Base-by-base conservation (phyloP, 495 filamentous ascomycete species). In the Aspergillus cristatus region DNA sequence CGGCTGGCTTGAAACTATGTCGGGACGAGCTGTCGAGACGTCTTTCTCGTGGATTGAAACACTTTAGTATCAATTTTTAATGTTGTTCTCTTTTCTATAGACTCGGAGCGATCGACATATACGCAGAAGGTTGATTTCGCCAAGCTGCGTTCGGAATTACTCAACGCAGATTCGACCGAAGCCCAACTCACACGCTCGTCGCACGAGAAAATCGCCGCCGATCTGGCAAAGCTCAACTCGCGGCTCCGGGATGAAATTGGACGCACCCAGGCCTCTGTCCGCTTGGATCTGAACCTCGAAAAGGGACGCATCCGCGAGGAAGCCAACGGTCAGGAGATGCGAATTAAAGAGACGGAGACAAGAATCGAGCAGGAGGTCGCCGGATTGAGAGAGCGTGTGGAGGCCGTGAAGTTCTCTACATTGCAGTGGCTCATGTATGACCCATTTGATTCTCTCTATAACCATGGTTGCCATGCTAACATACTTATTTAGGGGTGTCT, bases 51-150 rank as follows among this genome's bases (percentile, higher is more conserved):
- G 10, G 39, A 11, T 8, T 14, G 7, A 31, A 22, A 24, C 14
- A 6, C 29, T 31, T 8, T 24, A 8, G 20, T 24, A 24, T 8
- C 8, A 24, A 10, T 24, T 35, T 18, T 15, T 18, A 16, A 33
- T 37, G 18, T 40, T 29, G 8, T 14, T 38, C 10, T 17, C 14
- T 14, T 38, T 8, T 17, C 14, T 32, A 14, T 43, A 75, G 71
- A 75, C 39, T 68, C 71, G 31, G 71, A 74, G 46, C 47, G 69
- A 47, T 81, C 86, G 5, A 93, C 86, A 2, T 99, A 99, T 63
- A 94, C 88, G 0, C 93, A 97, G 55, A 97, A 97, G 62, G 93
- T 99, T 39, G 91, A 99, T 65, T 97, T 99, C 51, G 86, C 91
- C n/a, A 95, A 97, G 68, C 78, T 97, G 14, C 86, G 91, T 55